phyloP scores from a whole-genome alignment of 2,329 filamentous ascomycete genomes.

The Bimuria novae-zelandiae region DNA sequence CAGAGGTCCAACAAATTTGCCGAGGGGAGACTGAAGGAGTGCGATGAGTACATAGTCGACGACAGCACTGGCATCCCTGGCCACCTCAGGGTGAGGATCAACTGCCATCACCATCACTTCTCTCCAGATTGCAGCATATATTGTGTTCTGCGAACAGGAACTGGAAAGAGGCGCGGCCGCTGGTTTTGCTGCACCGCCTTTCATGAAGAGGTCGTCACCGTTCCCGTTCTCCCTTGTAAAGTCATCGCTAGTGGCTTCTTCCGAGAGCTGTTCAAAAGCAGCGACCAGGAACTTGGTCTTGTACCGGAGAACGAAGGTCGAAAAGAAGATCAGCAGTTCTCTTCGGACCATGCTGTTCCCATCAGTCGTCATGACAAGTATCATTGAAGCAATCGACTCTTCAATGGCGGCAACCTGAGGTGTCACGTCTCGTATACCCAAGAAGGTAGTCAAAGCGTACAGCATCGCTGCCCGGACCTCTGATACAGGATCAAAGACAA shows the following conservation, averaged over 20 bases:
- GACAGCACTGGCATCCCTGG: slow-evolving; percentile 80
- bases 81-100: slow-evolving; percentile 92
- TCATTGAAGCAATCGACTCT: slow-evolving; percentile 84
- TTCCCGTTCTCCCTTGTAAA: slow-evolving; percentile 20
- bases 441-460: slow-evolving; percentile 89
- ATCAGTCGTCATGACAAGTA: slow-evolving; percentile 90
- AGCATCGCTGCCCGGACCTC: slow-evolving; percentile 94
- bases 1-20: slow-evolving; percentile 68
- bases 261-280: slow-evolving; percentile 85
- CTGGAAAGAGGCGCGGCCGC: slow-evolving; percentile 15
- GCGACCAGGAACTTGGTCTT: slow-evolving; percentile 90
- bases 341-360: slow-evolving; percentile 93
- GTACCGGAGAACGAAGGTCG: slow-evolving; percentile 86
- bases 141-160: slow-evolving; percentile 74
- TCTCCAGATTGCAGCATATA: slow-evolving; percentile 94
- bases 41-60: slow-evolving; percentile 83
- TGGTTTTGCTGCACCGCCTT: slow-evolving; percentile 23
- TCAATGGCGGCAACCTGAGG: slow-evolving; percentile 90
- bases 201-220: slow-evolving; percentile 38
- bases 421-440: slow-evolving; percentile 90
- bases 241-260: slow-evolving; percentile 63
- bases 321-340: slow-evolving; percentile 91
- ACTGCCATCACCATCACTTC: slow-evolving; percentile 88
- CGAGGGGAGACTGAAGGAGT: slow-evolving; percentile 77
- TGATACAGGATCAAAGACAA: slow-evolving; percentile 83